Conservation (phyloP, 2,329 filamentous ascomycete species). For the Aspergillus intermedius region DNA sequence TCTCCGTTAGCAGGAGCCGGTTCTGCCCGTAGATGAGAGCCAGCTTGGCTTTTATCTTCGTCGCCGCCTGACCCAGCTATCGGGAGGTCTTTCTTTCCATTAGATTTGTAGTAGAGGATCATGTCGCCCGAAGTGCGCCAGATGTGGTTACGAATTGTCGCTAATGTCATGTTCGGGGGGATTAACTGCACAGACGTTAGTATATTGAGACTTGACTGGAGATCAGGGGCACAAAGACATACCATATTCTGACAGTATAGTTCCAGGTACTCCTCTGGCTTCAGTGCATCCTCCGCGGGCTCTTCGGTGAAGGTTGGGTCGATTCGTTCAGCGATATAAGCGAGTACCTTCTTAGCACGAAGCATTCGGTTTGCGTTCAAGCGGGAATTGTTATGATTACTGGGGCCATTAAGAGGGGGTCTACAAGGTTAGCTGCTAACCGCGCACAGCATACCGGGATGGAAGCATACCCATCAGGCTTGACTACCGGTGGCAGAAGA, state of each 20-base stretch:
- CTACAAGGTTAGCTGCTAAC: conserved; percentile 9
- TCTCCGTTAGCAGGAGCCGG: conserved; percentile 8
- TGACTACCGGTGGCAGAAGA: conserved; percentile 65
- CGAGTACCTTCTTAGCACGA: conserved; percentile 85
- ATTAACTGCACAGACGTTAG: conserved; percentile 38
- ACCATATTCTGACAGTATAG: conserved; percentile 92
- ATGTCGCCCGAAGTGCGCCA: conserved; percentile 97
- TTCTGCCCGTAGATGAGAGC: background rate
- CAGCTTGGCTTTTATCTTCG: conserved; percentile 6
- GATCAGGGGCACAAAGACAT: conserved; percentile 28
- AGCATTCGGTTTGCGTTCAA: conserved; percentile 97
- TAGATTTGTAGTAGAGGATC: conserved; percentile 81
- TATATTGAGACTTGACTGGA: background rate
- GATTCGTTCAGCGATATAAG: conserved; percentile 87
- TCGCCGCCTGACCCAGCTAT: conserved; percentile 17
- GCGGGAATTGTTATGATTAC: conserved; percentile 63
- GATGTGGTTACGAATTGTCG: conserved; percentile 81
- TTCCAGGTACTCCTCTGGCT: conserved; percentile 88
- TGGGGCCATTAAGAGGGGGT: conserved; percentile 15
- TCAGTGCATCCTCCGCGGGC: conserved; percentile 54
- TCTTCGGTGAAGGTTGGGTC: conserved; percentile 60
- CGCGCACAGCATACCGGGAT: too few relatives aligned
- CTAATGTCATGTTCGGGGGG: conserved; percentile 80
- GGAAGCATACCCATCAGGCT: conserved; percentile 56
- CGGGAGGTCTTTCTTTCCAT: conserved; percentile 62